A percentile compares a stretch with the other conserved stretches of the same genome.
Evolutionary conservation across 768 basidiomycete genomes (phyloP).

Genomic region (Tephrocybe sp.): DNA sequence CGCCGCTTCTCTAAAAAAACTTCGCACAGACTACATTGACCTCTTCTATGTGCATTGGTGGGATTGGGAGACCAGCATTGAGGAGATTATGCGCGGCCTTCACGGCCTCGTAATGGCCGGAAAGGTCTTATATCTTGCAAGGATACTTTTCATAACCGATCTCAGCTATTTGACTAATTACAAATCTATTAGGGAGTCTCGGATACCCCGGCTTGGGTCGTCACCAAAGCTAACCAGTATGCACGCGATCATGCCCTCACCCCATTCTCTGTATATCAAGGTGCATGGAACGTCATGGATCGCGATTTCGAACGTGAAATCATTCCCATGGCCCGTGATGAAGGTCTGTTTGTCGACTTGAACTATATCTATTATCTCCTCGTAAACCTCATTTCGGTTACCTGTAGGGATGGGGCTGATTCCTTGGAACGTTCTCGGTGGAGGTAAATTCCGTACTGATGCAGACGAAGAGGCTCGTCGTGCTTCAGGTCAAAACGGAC

Average conservation of each 20-base stretch:
- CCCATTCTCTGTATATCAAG: slow-evolving; percentile 11
- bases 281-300: slow-evolving; percentile 13
- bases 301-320: slow-evolving; percentile 15
- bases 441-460: slow-evolving; percentile 45
- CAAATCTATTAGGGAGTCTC: slow-evolving; percentile 3
- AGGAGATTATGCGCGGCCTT: slow-evolving; percentile 55
- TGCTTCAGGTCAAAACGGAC: slow-evolving; percentile 24
- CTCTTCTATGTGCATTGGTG: slow-evolving; percentile 43
- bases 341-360: slow-evolving; percentile 1
- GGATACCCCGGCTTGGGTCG: slow-evolving; percentile 9
- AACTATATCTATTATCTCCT: too few relatives aligned
- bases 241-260: slow-evolving; percentile 12
- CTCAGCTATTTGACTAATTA: background rate
- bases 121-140: slow-evolving; percentile 42
- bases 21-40: slow-evolving; percentile 41
- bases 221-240: slow-evolving; percentile 7
- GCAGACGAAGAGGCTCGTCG: slow-evolving; percentile 32
- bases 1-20: slow-evolving; percentile 37
- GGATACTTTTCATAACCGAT: too few relatives aligned
- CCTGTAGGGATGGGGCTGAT: slow-evolving; percentile 25
- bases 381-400: slow-evolving; percentile 17
- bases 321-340: slow-evolving; percentile 15
- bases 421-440: slow-evolving; percentile 24
- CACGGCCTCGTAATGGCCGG: slow-evolving; percentile 49
- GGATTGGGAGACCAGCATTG: slow-evolving; percentile 49